Conservation (phyloP, 2,329 filamentous ascomycete species). For the Neoscytalidium dimidiatum region DNA sequence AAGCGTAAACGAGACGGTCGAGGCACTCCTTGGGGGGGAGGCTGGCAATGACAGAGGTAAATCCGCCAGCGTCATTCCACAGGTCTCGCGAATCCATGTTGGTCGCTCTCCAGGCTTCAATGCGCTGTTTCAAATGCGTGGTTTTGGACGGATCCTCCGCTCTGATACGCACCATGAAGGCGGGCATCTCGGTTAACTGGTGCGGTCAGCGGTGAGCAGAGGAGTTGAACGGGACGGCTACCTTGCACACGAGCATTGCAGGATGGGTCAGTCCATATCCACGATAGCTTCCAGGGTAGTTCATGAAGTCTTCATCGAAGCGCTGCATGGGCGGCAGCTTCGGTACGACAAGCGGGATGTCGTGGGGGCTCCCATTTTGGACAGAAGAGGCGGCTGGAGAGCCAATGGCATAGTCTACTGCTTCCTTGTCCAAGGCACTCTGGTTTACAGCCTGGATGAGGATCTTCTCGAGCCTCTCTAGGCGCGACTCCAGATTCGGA, state of each 20-base stretch:
- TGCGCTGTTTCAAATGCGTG: background rate
- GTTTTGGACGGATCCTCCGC: background rate
- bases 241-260: conserved; percentile 9
- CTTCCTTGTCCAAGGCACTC: background rate
- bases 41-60: conserved; percentile 5
- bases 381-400: background rate
- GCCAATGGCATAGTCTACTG: background rate
- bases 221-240: background rate
- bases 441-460: background rate
- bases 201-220: background rate
- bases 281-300: conserved; percentile 6
- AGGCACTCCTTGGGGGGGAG: background rate
- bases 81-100: conserved; percentile 13
- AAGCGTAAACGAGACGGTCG: background rate
- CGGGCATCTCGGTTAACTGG: conserved; percentile 2
- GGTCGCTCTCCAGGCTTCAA: background rate
- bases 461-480: conserved; percentile 6
- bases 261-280: conserved; percentile 7
- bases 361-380: background rate
- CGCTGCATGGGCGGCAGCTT: background rate
- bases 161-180: conserved; percentile 1
- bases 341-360: background rate
- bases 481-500: background rate
- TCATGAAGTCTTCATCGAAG: background rate
- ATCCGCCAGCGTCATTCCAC: background rate